These are phyloP conservation scores for Fusarium sp. DNA, from an alignment of 2,329 filamentous ascomycete genomes.

Conservation along the genomic window DNA sequence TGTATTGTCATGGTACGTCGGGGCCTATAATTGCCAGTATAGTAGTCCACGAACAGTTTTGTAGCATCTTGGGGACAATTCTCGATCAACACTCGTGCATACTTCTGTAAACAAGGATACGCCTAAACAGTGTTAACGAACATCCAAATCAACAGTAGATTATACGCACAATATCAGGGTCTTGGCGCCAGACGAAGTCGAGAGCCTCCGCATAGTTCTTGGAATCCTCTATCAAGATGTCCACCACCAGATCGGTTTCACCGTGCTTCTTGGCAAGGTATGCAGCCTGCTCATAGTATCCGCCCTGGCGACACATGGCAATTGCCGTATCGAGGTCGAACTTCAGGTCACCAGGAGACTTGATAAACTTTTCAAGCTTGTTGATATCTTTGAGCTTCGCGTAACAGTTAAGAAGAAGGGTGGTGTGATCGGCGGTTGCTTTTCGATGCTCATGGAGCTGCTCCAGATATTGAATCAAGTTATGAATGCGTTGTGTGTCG, in stretches of 20 bases:
- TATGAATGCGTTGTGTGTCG: constrained; percentile 97
- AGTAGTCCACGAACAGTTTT: constrained; percentile 92
- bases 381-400: constrained; percentile 97
- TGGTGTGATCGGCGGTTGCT: constrained; percentile 95
- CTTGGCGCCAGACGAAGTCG: constrained; percentile 89
- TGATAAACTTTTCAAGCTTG: constrained; percentile 96
- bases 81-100: constrained; percentile 88
- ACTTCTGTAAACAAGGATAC: constrained; percentile 92
- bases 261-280: constrained; percentile 95
- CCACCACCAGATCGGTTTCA: constrained; percentile 92
- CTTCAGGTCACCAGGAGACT: constrained; percentile 91
- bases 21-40: constrained; percentile 84
- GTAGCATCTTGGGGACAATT: constrained; percentile 87
- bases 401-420: constrained; percentile 93
- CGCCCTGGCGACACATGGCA: constrained; percentile 95
- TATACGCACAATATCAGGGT: constrained; percentile 75
- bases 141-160: too few relatives aligned
- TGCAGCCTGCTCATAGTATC: constrained; percentile 95
- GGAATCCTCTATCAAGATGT: constrained; percentile 95
- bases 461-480: constrained; percentile 96
- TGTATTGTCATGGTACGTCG: constrained; percentile 66
- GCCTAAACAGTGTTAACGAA: constrained; percentile 65
- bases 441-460: constrained; percentile 94
- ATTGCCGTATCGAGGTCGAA: constrained; percentile 98
- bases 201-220: constrained; percentile 90